Base-by-base conservation (phyloP, 2,329 filamentous ascomycete genomes). In the Trichoderma pleuroti region DNA sequence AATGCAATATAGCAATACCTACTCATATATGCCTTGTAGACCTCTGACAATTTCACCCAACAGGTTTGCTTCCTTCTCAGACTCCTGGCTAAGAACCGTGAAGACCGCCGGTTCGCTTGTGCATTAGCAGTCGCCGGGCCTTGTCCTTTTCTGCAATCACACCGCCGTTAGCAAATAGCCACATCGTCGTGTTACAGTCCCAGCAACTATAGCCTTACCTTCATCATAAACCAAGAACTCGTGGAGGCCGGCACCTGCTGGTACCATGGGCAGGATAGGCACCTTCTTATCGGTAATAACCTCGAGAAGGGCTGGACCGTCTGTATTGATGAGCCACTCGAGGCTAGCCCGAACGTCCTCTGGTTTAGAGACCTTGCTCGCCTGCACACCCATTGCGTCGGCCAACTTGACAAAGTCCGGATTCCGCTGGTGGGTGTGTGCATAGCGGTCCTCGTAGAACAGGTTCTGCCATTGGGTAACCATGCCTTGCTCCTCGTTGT, bases 191-290 rank as follows among this genome's bases (percentile, higher is more conserved):
- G 32, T 34, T 34, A 34, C 32, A 34, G 32, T 34, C 32, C 32
- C 57, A 60, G n/a, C 28, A 60, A 34, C 34, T 16, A 34, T 64
- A 32, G 75, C 79, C 79, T 74, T 76, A 79, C 79, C 79, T 72
- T 74, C 74, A 61, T 81, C 80, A 56, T 74, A 74, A 30, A 76
- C 73, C 56, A 98, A 86, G 83, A 98, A 98, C 82, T 98, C 96
- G 80, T 98, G 93, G 77, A 99, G 86, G 72, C 87, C 95, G 73
- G 88, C 91, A 49, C 96, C 96, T 46, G 89, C 91, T 5, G 95
- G 95, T 60, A 99, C 96, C 96, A 98, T 98, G 42, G 96, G 96
- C 77, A 98, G 84, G 18, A 99, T 94, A 61, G 95, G 95, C 28
- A 96, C 91, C 87, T 95, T 91, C 84, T 91, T 91, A 81, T 98